phyloP scores from a whole-genome alignment of 2,329 filamentous ascomycete species.

The Trichocomaceae sp. region DNA sequence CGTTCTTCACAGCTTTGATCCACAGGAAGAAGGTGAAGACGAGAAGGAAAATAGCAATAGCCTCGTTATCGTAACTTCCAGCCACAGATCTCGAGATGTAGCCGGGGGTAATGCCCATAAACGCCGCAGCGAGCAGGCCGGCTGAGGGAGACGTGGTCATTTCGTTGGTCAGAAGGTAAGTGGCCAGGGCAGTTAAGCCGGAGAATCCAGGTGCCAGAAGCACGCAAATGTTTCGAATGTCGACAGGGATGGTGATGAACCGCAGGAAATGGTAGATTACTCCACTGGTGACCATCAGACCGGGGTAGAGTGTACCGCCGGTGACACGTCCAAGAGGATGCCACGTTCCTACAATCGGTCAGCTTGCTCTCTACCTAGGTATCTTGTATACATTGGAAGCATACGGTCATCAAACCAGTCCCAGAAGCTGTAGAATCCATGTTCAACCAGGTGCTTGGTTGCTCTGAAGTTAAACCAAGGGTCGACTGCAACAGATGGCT shows the following conservation, averaged over 20 bases:
- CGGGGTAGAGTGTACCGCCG: constrained; percentile 96
- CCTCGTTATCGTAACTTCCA: constrained; percentile 98
- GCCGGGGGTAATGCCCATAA: constrained; percentile 96
- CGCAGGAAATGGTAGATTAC: constrained; percentile 91
- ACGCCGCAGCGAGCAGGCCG: constrained; percentile 84
- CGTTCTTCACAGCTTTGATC: constrained; percentile 97
- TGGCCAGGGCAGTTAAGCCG: constrained; percentile 82
- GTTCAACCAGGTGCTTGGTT: constrained; percentile 91
- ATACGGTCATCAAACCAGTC: constrained; percentile 98
- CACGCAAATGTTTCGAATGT: constrained; percentile 98
- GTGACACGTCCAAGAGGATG: constrained; percentile 97
- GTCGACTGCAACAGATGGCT: constrained; percentile 61
- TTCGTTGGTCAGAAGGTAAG: constrained; percentile 93
- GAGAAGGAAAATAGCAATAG: constrained; percentile 96
- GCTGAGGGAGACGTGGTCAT: constrained; percentile 95
- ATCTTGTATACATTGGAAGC: constrained; percentile 1
- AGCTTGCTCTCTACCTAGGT: constrained; percentile 14
- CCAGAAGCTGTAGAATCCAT: constrained; percentile 99
- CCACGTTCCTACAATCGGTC: constrained; percentile 66
- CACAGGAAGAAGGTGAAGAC: constrained; percentile 98
- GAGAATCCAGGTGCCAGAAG: constrained; percentile 92
- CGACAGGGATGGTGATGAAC: constrained; percentile 81
- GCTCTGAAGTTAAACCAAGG: constrained; percentile 99
- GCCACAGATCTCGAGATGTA: constrained; percentile 98
- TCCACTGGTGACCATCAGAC: constrained; percentile 98